Conservation (phyloP, 768 basidiomycete genomes). For the Phylloporus arenicola region DNA sequence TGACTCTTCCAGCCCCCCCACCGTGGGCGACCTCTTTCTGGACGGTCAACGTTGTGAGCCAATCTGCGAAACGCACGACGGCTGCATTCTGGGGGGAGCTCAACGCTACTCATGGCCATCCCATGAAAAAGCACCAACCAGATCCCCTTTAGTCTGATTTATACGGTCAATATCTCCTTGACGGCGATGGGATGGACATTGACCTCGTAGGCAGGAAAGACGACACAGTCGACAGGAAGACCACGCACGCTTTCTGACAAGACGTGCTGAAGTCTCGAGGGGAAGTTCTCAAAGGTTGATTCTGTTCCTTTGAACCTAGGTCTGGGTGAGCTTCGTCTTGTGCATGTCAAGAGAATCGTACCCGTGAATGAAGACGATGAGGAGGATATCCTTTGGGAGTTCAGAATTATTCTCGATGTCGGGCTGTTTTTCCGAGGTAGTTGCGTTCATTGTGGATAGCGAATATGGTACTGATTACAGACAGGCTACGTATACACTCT, state of each 20-base stretch:
- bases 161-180: constrained; percentile 10
- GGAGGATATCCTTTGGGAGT: constrained; percentile 41
- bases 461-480: not conserved
- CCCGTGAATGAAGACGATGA: constrained; percentile 79
- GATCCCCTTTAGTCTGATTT: constrained; percentile 80
- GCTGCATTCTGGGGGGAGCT: constrained; percentile 56
- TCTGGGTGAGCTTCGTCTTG: not conserved
- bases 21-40: constrained; percentile 75
- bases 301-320: constrained; percentile 56
- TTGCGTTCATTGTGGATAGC: constrained; percentile 8
- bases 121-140: constrained; percentile 48
- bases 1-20: constrained; percentile 66
- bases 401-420: constrained; percentile 4
- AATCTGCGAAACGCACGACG: constrained; percentile 82
- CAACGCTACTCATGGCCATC: not conserved
- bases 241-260: constrained; percentile 58
- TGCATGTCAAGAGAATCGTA: constrained; percentile 32
- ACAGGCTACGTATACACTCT: not conserved
- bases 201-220: constrained; percentile 90
- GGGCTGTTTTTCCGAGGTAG: constrained; percentile 4
- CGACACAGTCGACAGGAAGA: constrained; percentile 60
- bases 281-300: constrained; percentile 72
- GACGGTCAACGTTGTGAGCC: constrained; percentile 88
- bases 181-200: constrained; percentile 7
- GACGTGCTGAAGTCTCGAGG: constrained; percentile 71